These are phyloP conservation scores for Tolypocladium nubicola DNA, from an alignment of 2,329 filamentous ascomycete genomes.

Conservation along the genomic window DNA sequence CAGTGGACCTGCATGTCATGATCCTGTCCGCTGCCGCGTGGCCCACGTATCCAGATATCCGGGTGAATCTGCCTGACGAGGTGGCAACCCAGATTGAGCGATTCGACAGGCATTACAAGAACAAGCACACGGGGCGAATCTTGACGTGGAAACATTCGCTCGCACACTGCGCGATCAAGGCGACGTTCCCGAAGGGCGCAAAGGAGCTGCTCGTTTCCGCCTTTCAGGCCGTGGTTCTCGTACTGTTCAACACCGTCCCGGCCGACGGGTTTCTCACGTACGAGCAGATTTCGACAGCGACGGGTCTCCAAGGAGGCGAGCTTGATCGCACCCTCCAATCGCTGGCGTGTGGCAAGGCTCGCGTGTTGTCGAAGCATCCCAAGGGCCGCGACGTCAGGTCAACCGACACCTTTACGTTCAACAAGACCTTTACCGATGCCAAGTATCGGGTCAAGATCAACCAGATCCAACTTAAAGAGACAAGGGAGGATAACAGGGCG, in stretches of 20 bases:
- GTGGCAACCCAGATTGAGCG: conserved; percentile 67
- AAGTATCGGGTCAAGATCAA: conserved; percentile 97
- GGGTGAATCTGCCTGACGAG: conserved; percentile 62
- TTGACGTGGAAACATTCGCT: conserved; percentile 88
- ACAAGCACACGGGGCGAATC: conserved; percentile 78
- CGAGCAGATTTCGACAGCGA: conserved; percentile 61
- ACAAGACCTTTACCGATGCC: conserved; percentile 62
- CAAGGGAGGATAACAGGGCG: conserved; percentile 85
- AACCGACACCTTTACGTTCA: conserved; percentile 79
- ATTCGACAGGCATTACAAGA: conserved; percentile 79
- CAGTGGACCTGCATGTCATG: conserved; percentile 64
- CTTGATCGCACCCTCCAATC: conserved; percentile 88
- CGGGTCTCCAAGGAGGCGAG: conserved; percentile 65
- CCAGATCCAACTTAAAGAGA: conserved; percentile 95
- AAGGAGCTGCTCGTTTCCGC: conserved; percentile 89
- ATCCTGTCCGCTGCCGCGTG: conserved; percentile 87
- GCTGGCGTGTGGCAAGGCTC: conserved; percentile 80
- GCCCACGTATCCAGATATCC: conserved; percentile 75
- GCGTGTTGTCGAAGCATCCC: conserved; percentile 76
- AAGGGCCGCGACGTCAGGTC: conserved; percentile 69
- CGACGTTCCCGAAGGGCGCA: conserved; percentile 63
- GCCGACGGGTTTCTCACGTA: conserved; percentile 59
- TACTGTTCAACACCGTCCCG: conserved; percentile 71
- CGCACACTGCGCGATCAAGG: conserved; percentile 81
- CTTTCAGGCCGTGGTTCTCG: conserved; percentile 82